phyloP scores from a whole-genome alignment of 352 stramenopile genomes.

The Pythium vanterpoolii region DNA sequence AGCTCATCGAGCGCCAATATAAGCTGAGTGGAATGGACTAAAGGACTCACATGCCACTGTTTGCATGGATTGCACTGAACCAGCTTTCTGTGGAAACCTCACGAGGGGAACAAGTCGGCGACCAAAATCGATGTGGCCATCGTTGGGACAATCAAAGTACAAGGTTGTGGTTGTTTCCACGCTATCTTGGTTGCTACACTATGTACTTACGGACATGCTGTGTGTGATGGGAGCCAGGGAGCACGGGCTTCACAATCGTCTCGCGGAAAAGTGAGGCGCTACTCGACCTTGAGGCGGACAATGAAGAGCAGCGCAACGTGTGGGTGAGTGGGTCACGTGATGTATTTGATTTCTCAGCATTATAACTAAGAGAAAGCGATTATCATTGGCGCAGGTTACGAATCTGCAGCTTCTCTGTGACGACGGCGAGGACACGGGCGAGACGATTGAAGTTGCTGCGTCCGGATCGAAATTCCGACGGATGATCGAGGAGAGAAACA shows the following conservation, averaged over 20 bases:
- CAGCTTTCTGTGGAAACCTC: slow-evolving; percentile 68
- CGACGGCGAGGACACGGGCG: slow-evolving; percentile 38
- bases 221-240: slow-evolving; percentile 21
- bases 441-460: slow-evolving; percentile 27
- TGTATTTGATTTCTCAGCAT: no score
- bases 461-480: slow-evolving; percentile 53
- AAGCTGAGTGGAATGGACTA: not conserved
- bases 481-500: slow-evolving; percentile 70
- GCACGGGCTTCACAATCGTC: slow-evolving; percentile 43
- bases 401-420: slow-evolving; percentile 75
- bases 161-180: slow-evolving; percentile 26
- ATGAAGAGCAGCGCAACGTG: slow-evolving; percentile 49
- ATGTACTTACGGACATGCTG: not conserved
- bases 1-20: not conserved
- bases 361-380: not conserved
- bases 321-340: no score
- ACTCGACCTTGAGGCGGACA: slow-evolving; percentile 72
- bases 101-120: slow-evolving; percentile 47
- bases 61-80: not conserved
- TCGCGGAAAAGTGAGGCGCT: slow-evolving; percentile 59
- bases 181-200: not conserved
- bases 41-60: not conserved
- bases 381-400: slow-evolving; percentile 35
- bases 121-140: slow-evolving; percentile 48
- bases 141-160: slow-evolving; percentile 49